A percentile compares a stretch with the other conserved stretches of the same genome.
Conservation (phyloP, 768 basidiomycete genomes). For the Sporobolomyces pararoseus region DNA sequence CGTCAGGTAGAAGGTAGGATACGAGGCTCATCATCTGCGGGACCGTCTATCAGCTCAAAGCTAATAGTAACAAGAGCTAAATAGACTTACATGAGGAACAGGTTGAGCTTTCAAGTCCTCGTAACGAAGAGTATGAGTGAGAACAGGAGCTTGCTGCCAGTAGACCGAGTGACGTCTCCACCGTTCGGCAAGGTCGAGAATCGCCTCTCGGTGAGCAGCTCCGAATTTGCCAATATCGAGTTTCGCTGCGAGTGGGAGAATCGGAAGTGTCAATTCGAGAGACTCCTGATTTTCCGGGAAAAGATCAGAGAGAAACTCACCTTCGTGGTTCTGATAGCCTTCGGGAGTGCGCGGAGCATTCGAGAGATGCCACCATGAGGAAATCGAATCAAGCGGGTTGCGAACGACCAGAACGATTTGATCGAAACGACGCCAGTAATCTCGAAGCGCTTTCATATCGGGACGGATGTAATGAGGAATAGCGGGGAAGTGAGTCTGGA, state of each 20-base stretch:
- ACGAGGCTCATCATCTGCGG: constrained; percentile 36
- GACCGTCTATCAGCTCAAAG: neutral
- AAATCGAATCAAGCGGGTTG: constrained; percentile 35
- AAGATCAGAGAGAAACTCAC: constrained; percentile 1
- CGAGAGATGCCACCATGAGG: constrained; percentile 23
- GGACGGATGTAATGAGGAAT: neutral
- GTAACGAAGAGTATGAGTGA: constrained; percentile 25
- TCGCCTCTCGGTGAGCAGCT: neutral
- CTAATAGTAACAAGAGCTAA: too few relatives aligned
- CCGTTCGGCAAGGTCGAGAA: constrained; percentile 26
- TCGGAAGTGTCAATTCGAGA: too few relatives aligned
- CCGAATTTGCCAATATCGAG: constrained; percentile 19
- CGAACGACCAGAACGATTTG: constrained; percentile 25
- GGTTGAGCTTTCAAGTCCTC: constrained; percentile 38
- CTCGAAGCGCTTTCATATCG: neutral
- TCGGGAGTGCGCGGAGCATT: constrained; percentile 6
- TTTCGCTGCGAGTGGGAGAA: constrained; percentile 5
- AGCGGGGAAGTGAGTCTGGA: constrained; percentile 30
- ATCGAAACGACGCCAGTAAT: constrained; percentile 15
- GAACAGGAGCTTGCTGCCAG: constrained; percentile 31
- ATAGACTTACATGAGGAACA: constrained; percentile 21
- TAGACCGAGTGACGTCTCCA: constrained; percentile 34
- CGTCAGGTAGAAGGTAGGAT: constrained; percentile 35
- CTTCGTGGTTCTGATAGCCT: constrained; percentile 25
- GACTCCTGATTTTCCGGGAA: too few relatives aligned